These are phyloP conservation scores for Candida stauntonica DNA, from an alignment of 805 yeast genomes.

Conservation along the genomic window DNA sequence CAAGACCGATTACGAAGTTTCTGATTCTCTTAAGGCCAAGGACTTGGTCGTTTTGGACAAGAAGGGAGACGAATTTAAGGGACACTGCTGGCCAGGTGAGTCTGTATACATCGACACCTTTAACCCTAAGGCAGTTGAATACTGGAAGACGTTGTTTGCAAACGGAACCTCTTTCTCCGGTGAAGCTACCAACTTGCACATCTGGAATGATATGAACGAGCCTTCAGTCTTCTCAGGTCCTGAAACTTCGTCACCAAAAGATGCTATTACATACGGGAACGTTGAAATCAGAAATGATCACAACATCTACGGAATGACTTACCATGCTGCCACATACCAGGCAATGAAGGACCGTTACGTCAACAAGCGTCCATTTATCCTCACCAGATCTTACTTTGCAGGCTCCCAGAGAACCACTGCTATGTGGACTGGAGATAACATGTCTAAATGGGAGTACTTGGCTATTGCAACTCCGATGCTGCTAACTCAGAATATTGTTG, in stretches of 20 bases:
- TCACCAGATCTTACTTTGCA: slow-evolving; percentile 82
- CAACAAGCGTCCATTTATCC: slow-evolving; percentile 72
- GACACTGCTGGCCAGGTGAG: slow-evolving; percentile 98
- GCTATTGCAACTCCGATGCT: slow-evolving; percentile 82
- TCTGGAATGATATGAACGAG: slow-evolving; percentile 99
- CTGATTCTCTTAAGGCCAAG: slow-evolving; percentile 43
- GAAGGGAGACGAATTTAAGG: slow-evolving; percentile 52
- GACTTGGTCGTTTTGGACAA: slow-evolving; percentile 44
- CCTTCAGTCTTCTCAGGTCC: slow-evolving; percentile 95
- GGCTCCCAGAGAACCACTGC: slow-evolving; percentile 93
- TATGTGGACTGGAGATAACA: slow-evolving; percentile 98
- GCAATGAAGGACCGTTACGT: slow-evolving; percentile 52
- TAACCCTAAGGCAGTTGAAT: slow-evolving; percentile 51
- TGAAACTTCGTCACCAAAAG: slow-evolving; percentile 86
- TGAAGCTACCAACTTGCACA: slow-evolving; percentile 57
- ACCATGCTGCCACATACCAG: slow-evolving; percentile 73
- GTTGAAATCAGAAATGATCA: slow-evolving; percentile 93
- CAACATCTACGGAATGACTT: slow-evolving; percentile 75
- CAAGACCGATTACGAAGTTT: slow-evolving; percentile 63
- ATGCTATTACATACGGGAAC: slow-evolving; percentile 68
- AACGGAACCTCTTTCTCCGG: slow-evolving; percentile 45
- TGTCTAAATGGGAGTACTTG: slow-evolving; percentile 87
- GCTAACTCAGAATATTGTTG: slow-evolving; percentile 72
- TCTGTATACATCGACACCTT: slow-evolving; percentile 90
- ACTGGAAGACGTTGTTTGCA: slow-evolving; percentile 56